Evolutionary conservation across 2,329 filamentous ascomycete genomes (phyloP), one percentile per base, ranked within the genome.

Genomic region (Penicillium sp.): DNA sequence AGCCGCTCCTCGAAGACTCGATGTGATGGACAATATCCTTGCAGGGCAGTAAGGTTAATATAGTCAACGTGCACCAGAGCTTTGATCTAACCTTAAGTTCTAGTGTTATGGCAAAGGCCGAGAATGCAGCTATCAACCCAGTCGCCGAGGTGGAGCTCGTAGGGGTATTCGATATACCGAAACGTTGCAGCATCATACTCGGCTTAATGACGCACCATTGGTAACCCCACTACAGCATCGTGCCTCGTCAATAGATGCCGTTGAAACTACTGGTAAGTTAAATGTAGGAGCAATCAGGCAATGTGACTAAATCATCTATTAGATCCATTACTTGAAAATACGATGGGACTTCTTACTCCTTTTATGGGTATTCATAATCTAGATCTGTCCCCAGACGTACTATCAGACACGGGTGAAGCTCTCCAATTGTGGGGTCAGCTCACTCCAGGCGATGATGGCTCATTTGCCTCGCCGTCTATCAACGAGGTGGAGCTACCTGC

Each of bases 111-210:
- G 9, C 23, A 65, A 57, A 27, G 49, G 49, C 12, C 54, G 52
- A 37, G 45, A 57, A 7, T 66, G 64, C 43, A 40, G n/a, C 37
- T 65, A 63, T 41, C 59, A 53, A 26, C 57, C 62, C 14, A 65
- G 65, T 64, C 59, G 65, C 37, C 58, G 65, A n/a, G 65, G 65
- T 43, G 65, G 64, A 25, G 51, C 61, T 42, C 60, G 65, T 20
- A 46, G 64, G 53, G 62, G 64, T 14, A 35, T 41, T 6, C 56
- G 55, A 20, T 59, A 60, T 55, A 58, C 52, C 15, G 54, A 61
- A 27, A 49, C 46, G 3, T 41, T 54, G 35, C 53, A 53, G 44
- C 49, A 27, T 43, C 51, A 49, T 22, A 40, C 45, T 22, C 18
- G 27, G 27, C 18, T 44, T 22, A 41, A 29, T 40, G 50, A 53